A percentile compares a stretch with the other conserved stretches of the same genome.
Evolutionary conservation across 2,329 filamentous ascomycete genomes (phyloP).

Genomic region (Fusarium compactum): DNA sequence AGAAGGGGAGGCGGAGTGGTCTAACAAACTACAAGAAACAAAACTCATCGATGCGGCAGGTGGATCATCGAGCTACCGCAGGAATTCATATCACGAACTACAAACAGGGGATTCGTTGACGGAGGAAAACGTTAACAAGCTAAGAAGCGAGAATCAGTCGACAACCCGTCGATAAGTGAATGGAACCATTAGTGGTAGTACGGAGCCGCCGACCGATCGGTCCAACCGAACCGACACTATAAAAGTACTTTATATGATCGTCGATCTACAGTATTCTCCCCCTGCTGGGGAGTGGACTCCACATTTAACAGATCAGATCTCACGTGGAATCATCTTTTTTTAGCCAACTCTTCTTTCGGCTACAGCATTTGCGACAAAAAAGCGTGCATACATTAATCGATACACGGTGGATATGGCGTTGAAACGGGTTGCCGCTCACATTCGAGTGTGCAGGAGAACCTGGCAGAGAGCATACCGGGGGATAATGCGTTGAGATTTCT

Average conservation of each 20-base stretch:
- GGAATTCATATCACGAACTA: conserved; percentile 52
- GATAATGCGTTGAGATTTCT: conserved; percentile 1
- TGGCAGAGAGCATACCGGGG: conserved; percentile 11
- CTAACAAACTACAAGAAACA: conserved; percentile 59
- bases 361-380: conserved; percentile 33
- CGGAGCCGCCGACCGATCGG: conserved; percentile 11
- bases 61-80: conserved; percentile 50
- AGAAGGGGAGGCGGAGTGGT: conserved; percentile 57
- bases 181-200: not conserved
- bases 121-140: conserved; percentile 65
- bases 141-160: conserved; percentile 54
- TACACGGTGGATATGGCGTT: conserved; percentile 37
- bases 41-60: conserved; percentile 62
- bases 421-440: conserved; percentile 21
- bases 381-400: conserved; percentile 33
- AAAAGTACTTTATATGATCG: conserved; percentile 10
- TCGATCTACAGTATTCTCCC: conserved; percentile 8
- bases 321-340: conserved; percentile 7
- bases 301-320: conserved; percentile 11
- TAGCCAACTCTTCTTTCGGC: conserved; percentile 8
- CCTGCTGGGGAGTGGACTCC: not conserved
- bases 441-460: conserved; percentile 3
- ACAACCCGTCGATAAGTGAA: conserved; percentile 34
- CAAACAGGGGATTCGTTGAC: conserved; percentile 61
- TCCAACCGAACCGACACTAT: conserved; percentile 16